Evolutionary conservation across 2,329 filamentous ascomycete species (phyloP).

Genomic region (Fusarium mexicanum): DNA sequence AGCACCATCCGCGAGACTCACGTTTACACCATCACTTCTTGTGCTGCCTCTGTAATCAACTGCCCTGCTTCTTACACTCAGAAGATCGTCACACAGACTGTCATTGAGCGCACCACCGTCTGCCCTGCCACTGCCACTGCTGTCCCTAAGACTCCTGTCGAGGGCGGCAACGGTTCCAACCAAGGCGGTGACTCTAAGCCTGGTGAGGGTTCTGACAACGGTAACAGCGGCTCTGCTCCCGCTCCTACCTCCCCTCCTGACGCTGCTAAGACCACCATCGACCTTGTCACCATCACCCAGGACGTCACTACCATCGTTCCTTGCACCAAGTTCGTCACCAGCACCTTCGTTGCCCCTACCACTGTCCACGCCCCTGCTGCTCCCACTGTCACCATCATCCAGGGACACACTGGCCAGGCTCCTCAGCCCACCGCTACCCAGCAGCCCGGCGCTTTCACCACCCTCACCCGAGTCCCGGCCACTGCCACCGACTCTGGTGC

Average conservation of each 20-base stretch:
- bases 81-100: constrained; percentile 42
- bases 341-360: constrained; percentile 35
- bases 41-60: constrained; percentile 51
- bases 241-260: constrained; percentile 19
- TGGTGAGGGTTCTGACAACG: not conserved
- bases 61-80: constrained; percentile 51
- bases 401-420: constrained; percentile 12
- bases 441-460: constrained; percentile 19
- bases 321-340: constrained; percentile 38
- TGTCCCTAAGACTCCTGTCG: not conserved
- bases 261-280: constrained; percentile 14
- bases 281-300: constrained; percentile 36
- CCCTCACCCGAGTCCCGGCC: constrained; percentile 21
- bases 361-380: constrained; percentile 9
- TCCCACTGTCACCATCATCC: constrained; percentile 31
- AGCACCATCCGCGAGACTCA: constrained; percentile 39
- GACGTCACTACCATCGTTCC: constrained; percentile 40
- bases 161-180: not conserved
- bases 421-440: constrained; percentile 3
- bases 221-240: not conserved
- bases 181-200: constrained; percentile 3
- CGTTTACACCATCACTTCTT: constrained; percentile 49
- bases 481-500: constrained; percentile 21
- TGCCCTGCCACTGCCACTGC: constrained; percentile 37
- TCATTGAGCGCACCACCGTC: constrained; percentile 32